These are phyloP conservation scores for Microcyclospora tardicrescens DNA, from an alignment of 2,329 filamentous ascomycete genomes.

Conservation along the genomic window DNA sequence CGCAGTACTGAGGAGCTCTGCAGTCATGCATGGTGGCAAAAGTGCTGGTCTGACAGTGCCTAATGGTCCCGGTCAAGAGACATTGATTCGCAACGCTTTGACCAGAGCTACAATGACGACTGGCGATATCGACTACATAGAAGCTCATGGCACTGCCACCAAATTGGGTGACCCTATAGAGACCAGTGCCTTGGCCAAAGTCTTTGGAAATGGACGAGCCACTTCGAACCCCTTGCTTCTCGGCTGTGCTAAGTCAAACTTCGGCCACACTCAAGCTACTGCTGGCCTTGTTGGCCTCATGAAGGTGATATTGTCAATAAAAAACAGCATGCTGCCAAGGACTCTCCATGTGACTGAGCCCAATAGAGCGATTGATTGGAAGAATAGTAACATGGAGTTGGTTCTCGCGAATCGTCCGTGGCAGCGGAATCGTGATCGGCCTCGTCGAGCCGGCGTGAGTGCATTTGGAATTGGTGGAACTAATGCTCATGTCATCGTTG, in stretches of 20 bases:
- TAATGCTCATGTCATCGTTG: constrained; percentile 39
- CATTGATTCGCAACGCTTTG: constrained; percentile 9
- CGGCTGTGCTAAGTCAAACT: constrained; percentile 18
- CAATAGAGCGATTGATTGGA: background rate
- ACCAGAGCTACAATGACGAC: constrained; percentile 13
- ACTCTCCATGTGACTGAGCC: background rate
- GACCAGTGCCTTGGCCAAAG: constrained; percentile 9
- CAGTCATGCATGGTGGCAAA: constrained; percentile 24
- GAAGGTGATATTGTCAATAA: constrained; percentile 53
- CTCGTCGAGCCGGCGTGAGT: background rate
- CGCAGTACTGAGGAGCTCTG: constrained; percentile 13
- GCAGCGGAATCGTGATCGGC: background rate
- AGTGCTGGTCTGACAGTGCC: constrained; percentile 29
- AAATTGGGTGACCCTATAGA: constrained; percentile 21
- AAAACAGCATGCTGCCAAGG: constrained; percentile 49
- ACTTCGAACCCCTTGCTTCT: constrained; percentile 11
- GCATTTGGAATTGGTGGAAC: background rate
- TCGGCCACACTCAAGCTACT: constrained; percentile 18
- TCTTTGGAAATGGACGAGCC: constrained; percentile 8
- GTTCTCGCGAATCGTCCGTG: background rate
- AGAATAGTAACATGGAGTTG: background rate
- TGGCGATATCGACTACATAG: constrained; percentile 16
- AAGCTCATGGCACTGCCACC: constrained; percentile 24
- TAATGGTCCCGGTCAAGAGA: constrained; percentile 12
- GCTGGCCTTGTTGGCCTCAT: constrained; percentile 40